A percentile compares a stretch with the other conserved stretches of the same genome.
Conservation (phyloP, 2,329 filamentous ascomycete genomes). For the Xylaria sp. region DNA sequence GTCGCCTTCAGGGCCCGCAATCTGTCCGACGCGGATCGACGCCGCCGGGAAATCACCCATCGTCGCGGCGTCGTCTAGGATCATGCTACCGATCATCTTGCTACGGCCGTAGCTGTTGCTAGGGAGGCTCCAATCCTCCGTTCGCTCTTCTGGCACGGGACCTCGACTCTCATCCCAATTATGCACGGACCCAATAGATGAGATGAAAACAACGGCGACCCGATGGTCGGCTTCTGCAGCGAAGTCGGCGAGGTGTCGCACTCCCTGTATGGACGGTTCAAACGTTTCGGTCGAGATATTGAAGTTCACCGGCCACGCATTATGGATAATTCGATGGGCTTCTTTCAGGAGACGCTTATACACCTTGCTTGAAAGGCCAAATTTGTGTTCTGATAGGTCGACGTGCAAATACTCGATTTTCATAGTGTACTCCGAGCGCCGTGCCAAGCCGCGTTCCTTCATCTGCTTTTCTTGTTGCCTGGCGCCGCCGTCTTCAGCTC, state of each 20-base stretch:
- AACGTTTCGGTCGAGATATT: constrained; percentile 51
- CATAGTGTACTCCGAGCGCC: constrained; percentile 9
- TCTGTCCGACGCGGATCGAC: constrained; percentile 59
- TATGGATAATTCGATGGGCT: constrained; percentile 45
- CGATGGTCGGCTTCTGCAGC: constrained; percentile 40
- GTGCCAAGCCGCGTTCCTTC: constrained; percentile 24
- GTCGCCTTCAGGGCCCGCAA: constrained; percentile 55
- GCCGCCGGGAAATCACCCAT: constrained; percentile 53
- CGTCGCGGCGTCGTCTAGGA: constrained; percentile 55
- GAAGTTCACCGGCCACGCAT: constrained; percentile 56
- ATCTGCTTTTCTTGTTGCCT: constrained; percentile 29
- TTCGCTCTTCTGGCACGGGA: constrained; percentile 52
- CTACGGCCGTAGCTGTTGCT: constrained; percentile 56
- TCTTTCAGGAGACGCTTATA: constrained; percentile 27
- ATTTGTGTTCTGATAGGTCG: constrained; percentile 26
- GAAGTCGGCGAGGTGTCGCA: constrained; percentile 53
- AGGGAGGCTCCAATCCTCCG: constrained; percentile 50
- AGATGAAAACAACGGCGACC: constrained; percentile 54
- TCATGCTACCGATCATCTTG: constrained; percentile 55
- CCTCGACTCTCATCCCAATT: constrained; percentile 47
- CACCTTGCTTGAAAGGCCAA: constrained; percentile 26
- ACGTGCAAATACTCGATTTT: constrained; percentile 38
- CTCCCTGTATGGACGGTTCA: constrained; percentile 51
- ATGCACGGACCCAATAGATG: constrained; percentile 54
- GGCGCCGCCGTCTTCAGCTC: constrained; percentile 31